phyloP scores from a whole-genome alignment of 2,329 filamentous ascomycete genomes.

The Epichloe elymi region DNA sequence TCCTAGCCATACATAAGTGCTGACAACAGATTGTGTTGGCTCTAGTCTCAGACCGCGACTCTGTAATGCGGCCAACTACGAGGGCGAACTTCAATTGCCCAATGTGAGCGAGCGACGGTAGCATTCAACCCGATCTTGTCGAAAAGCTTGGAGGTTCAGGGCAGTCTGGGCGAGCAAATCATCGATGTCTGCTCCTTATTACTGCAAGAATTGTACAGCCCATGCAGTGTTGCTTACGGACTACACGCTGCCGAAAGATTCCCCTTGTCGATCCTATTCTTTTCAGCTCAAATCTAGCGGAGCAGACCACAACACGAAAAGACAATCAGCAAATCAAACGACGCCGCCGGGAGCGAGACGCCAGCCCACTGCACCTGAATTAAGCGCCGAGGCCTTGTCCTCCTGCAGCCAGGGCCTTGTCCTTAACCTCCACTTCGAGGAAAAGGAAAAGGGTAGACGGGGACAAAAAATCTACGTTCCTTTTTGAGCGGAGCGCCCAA shows the following conservation, averaged over 20 bases:
- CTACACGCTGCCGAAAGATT: background rate
- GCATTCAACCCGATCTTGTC: background rate
- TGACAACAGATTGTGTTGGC: background rate
- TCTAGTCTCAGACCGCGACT: background rate
- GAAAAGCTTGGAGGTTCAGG: too few species aligned
- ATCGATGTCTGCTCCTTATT: too few species aligned
- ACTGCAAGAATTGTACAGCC: background rate
- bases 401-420: slow-evolving; percentile 26
- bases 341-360: slow-evolving; percentile 28
- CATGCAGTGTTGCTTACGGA: background rate
- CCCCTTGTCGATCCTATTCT: background rate
- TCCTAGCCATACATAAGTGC: background rate
- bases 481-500: background rate
- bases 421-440: slow-evolving; percentile 11
- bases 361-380: slow-evolving; percentile 19
- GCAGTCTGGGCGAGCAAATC: too few species aligned
- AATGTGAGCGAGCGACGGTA: background rate
- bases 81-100: background rate
- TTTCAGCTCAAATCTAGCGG: background rate
- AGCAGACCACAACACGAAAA: too few species aligned
- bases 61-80: background rate
- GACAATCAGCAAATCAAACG: background rate
- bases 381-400: slow-evolving; percentile 47
- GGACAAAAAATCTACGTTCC: too few species aligned
- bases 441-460: background rate